Conservation (phyloP, 2,329 filamentous ascomycete species). For the Hymenoscyphus albidus region DNA sequence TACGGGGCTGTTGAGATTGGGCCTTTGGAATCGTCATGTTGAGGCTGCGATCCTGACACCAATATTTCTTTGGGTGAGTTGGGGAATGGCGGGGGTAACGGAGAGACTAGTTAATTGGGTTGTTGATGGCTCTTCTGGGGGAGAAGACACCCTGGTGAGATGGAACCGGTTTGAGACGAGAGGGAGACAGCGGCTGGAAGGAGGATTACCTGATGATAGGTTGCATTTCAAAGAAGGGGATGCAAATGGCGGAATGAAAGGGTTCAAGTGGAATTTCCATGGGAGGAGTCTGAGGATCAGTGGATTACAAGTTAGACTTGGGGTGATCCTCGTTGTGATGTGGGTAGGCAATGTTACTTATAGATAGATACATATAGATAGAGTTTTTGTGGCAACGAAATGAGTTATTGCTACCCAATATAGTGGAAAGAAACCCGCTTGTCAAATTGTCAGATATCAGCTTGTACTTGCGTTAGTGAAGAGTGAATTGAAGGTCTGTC, state of each 20-base stretch:
- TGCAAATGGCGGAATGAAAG: neutral
- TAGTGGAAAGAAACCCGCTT: too few species aligned
- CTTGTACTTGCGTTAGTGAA: too few species aligned
- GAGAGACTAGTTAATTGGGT: conserved; percentile 39
- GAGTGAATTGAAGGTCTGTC: too few species aligned
- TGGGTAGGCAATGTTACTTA: conserved; percentile 21
- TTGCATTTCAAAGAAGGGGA: neutral
- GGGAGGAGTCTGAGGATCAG: neutral
- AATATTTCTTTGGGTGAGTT: conserved; percentile 43
- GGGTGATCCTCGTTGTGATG: conserved; percentile 11
- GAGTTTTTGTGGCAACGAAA: too few species aligned
- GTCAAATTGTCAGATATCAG: too few species aligned
- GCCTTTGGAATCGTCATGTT: conserved; percentile 33
- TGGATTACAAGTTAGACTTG: neutral
- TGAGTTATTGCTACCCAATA: too few species aligned
- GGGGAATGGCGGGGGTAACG: conserved; percentile 38
- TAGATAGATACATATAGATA: too few species aligned
- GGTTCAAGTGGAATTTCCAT: conserved; percentile 16
- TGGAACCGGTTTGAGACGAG: neutral
- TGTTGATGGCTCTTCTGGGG: conserved; percentile 29
- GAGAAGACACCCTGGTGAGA: neutral
- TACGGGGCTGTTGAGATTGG: conserved; percentile 44
- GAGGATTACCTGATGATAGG: neutral
- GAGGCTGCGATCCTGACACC: conserved; percentile 40
- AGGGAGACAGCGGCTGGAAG: neutral